A percentile compares a stretch with the other conserved stretches of the same genome.
Evolutionary conservation across 257 asterid species (phyloP).

Genomic region (Knoxia roxburghii): DNA sequence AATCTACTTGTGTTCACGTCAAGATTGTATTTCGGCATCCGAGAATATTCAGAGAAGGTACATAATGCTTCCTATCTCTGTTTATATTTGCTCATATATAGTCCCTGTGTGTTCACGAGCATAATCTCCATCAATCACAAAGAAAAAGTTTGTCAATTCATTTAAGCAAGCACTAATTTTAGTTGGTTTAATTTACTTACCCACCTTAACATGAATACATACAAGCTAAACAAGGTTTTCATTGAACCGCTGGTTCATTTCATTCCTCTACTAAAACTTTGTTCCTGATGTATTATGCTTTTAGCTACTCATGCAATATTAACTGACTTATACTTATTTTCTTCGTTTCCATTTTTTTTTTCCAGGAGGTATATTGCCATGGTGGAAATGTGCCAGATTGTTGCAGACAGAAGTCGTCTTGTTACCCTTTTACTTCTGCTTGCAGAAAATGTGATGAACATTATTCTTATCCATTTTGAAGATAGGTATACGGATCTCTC

Average conservation of each 20-base stretch:
- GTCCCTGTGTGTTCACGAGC: too few relatives aligned
- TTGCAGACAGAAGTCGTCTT: slow-evolving; percentile 67
- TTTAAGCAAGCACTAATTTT: not conserved
- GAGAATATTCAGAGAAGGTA: slow-evolving; percentile 85
- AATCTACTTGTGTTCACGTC: slow-evolving; percentile 51
- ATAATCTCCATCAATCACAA: not conserved
- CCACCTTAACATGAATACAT: too few relatives aligned
- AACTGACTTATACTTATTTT: not conserved
- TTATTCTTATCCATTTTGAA: slow-evolving; percentile 72
- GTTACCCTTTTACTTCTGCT: slow-evolving; percentile 68
- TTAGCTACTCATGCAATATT: not conserved
- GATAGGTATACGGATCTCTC: slow-evolving; percentile 51
- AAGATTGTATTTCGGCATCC: slow-evolving; percentile 51
- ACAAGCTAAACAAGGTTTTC: not conserved
- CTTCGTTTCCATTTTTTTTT: not conserved
- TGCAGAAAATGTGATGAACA: slow-evolving; percentile 79
- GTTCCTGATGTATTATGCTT: not conserved
- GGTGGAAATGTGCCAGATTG: slow-evolving; percentile 75
- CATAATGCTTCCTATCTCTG: not conserved
- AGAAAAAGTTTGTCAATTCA: not conserved
- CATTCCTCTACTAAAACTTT: not conserved
- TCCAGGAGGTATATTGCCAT: slow-evolving; percentile 81
- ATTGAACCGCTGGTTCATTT: not conserved
- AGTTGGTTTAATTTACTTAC: not conserved
- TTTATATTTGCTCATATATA: not conserved